Base-by-base conservation (phyloP, 2,329 filamentous ascomycete species). In the Penicillium sclerotigenum region DNA sequence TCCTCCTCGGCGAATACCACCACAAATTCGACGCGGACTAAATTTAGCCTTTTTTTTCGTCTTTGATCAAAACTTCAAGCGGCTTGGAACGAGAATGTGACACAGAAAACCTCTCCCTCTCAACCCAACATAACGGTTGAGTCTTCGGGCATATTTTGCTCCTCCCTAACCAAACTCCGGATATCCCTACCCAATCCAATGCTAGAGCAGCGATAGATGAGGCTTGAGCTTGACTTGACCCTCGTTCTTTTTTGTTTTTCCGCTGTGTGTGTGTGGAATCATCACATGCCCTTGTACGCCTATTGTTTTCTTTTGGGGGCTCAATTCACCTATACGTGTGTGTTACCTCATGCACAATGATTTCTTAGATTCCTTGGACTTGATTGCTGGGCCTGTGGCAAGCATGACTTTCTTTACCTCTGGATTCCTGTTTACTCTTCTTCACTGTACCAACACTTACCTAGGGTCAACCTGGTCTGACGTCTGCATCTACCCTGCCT, bases 1-100 rank as follows among this genome's bases (percentile, higher is more conserved):
- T 95, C 52, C 76, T 93, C 48, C 79, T 95, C 33, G 87, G 87
- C 13, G 87, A 93, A 66, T 88, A 87, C 68, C 81, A 80, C 61
- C 83, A 82, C 58, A 88, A 87, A 68, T 83, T 82, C 65, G 85
- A 87, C 63, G 81, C 85, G 49, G 86, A 87, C 65, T 79, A 65
- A 72, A 47, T 26, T 54, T 54, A 40, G 54, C 31, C 5, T 22
- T 14, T 51, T 14, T 33, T 58, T 56, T 51, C 58, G 53, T 57
- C 45, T 54, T 49, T 46, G 37, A 58, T 28, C 36, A 42, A 31
- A 26, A 24, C 40, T 28, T 50, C 47, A 41, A 52, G 47, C 53
- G 40, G 46, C 37, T 18, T 43, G 58, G 59, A 54, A 63, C 37
- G 58, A 58, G 56, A 50, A 59, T 58, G 63, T 57, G 60, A 66